phyloP scores from a whole-genome alignment of 2,329 filamentous ascomycete genomes.

The Apiospora sp. region DNA sequence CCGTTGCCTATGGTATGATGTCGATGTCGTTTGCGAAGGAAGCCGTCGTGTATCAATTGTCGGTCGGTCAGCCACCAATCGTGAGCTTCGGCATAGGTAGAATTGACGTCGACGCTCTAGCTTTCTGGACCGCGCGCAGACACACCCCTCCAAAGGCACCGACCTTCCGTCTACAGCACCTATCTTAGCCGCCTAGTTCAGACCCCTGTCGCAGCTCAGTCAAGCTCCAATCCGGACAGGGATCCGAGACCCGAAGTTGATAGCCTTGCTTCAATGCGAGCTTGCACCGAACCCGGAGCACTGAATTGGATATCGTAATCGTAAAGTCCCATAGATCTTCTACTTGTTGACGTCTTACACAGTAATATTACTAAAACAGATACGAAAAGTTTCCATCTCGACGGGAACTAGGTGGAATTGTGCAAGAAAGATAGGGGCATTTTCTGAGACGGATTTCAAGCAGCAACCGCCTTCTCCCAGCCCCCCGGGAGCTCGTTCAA shows the following conservation, averaged over 20 bases:
- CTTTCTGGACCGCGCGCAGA: neutral
- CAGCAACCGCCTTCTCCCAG: neutral
- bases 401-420: neutral
- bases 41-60: neutral
- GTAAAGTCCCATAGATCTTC: neutral
- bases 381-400: neutral
- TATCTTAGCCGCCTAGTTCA: neutral
- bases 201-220: constrained; percentile 3
- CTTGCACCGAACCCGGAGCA: constrained; percentile 10
- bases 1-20: neutral
- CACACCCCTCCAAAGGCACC: neutral
- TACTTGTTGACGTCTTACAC: neutral
- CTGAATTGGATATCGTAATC: neutral
- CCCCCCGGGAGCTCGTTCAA: neutral
- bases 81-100: constrained; percentile 9
- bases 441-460: neutral
- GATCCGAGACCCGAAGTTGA: neutral
- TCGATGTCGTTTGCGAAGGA: neutral
- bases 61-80: constrained; percentile 18
- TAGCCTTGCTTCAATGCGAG: constrained; percentile 9
- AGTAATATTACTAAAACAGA: neutral
- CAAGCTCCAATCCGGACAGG: neutral
- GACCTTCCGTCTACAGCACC: neutral
- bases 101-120: constrained; percentile 13
- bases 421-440: neutral